Conservation (phyloP, 2,329 filamentous ascomycete species). For the Arthrobotrys sphaeroides region DNA sequence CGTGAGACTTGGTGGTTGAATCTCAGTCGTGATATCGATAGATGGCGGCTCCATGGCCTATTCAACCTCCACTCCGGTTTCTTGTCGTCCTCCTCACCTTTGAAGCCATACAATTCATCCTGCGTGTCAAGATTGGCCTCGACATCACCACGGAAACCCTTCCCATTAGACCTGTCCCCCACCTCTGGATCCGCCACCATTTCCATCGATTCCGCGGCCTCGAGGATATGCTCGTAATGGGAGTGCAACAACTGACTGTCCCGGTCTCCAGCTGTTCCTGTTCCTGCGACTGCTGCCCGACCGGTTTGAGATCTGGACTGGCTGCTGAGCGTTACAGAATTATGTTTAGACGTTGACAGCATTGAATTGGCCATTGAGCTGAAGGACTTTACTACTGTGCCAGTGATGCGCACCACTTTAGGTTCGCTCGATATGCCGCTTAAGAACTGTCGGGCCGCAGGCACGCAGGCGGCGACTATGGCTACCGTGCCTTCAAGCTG, state of each 20-base stretch:
- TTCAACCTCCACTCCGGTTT: background rate
- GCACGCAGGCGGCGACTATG: conserved; percentile 36
- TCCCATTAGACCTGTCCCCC: no score
- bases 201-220: background rate
- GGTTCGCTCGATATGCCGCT: conserved; percentile 18
- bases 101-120: no score
- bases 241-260: conserved; percentile 26
- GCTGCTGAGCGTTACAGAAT: conserved; percentile 32
- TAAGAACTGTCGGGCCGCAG: conserved; percentile 36
- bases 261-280: conserved; percentile 4
- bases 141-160: no score
- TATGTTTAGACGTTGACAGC: conserved; percentile 32
- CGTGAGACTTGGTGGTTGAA: conserved; percentile 37
- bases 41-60: background rate
- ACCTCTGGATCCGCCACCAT: conserved; percentile 4
- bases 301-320: conserved; percentile 20
- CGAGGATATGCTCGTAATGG: conserved; percentile 27
- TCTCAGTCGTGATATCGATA: background rate
- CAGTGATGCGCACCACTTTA: conserved; percentile 17
- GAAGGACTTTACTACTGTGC: conserved; percentile 43
- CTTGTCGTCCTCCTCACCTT: background rate
- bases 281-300: background rate
- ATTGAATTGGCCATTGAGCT: conserved; percentile 23
- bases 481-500: conserved; percentile 39
- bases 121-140: no score